phyloP scores from a whole-genome alignment of 495 filamentous ascomycete genomes.

The Pyrenula massariospora region DNA sequence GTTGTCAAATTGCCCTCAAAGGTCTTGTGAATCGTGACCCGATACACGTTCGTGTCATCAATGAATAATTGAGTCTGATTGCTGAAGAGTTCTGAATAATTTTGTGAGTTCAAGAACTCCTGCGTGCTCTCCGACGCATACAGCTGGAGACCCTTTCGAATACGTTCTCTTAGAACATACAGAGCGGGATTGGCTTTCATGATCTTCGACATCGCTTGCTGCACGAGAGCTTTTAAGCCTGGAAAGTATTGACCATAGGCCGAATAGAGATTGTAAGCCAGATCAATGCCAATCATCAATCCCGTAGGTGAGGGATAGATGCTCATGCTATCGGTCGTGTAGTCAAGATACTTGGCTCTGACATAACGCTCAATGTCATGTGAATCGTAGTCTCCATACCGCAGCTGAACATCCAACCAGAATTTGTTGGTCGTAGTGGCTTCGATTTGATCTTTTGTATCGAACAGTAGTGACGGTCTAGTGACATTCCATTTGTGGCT shows the following conservation, averaged over 20 bases:
- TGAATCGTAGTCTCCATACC: slow-evolving; percentile 98
- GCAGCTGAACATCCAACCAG: slow-evolving; percentile 96
- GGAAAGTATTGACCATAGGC: slow-evolving; percentile 99
- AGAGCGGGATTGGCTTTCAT: slow-evolving; percentile 99
- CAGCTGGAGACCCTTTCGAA: slow-evolving; percentile 94
- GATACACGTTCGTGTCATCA: slow-evolving; percentile 98
- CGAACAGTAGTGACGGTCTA: slow-evolving; percentile 80
- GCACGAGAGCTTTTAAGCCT: slow-evolving; percentile 87
- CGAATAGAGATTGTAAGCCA: slow-evolving; percentile 97
- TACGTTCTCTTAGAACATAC: slow-evolving; percentile 95
- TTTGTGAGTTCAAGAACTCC: slow-evolving; percentile 98
- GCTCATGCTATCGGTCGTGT: slow-evolving; percentile 98
- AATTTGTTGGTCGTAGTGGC: slow-evolving; percentile 97
- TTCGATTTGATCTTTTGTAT: slow-evolving; percentile 94
- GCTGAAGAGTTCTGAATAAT: slow-evolving; percentile 98
- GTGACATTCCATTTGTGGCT: slow-evolving; percentile 99
- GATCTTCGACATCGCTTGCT: slow-evolving; percentile 98
- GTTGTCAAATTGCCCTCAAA: slow-evolving; percentile 99
- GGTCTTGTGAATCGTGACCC: slow-evolving; percentile 99
- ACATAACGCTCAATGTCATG: slow-evolving; percentile 98
- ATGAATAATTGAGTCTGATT: slow-evolving; percentile 99
- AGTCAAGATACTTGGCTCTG: slow-evolving; percentile 96
- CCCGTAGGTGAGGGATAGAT: slow-evolving; percentile 97
- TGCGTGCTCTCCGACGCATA: slow-evolving; percentile 99
- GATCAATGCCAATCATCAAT: slow-evolving; percentile 95